A percentile compares a stretch with the other conserved stretches of the same genome.
Conservation (phyloP, 116 monocot genomes). For the Dioscorea cayenensis region DNA sequence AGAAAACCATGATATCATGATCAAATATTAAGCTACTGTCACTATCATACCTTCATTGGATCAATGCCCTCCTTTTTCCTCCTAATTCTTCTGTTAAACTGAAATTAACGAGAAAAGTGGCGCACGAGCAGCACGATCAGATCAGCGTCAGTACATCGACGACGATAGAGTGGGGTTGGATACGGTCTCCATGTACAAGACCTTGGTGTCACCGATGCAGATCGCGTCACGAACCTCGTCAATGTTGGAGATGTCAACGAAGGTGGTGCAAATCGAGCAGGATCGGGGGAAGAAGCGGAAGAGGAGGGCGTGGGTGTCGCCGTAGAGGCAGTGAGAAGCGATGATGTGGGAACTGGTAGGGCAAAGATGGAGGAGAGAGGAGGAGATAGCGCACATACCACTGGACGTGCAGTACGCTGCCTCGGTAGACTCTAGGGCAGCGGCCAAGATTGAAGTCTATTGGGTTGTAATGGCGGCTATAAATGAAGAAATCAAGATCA, state of each 20-base stretch:
- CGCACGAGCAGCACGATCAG: conserved; percentile 54
- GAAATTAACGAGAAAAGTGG: conserved; percentile 45
- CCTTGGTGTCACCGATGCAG: conserved; percentile 57
- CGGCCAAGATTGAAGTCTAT: conserved; percentile 83
- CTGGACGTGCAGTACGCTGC: conserved; percentile 96
- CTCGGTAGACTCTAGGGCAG: conserved; percentile 80
- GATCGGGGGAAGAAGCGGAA: conserved; percentile 50
- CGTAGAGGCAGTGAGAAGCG: conserved; percentile 80
- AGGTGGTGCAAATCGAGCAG: conserved; percentile 63
- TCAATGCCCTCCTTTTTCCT: conserved; percentile 63
- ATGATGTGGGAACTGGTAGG: conserved; percentile 77
- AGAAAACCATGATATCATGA: neutral
- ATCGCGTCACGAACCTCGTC: conserved; percentile 51
- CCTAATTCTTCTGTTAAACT: conserved; percentile 30
- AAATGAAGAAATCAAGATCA: conserved; percentile 87
- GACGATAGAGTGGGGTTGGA: conserved; percentile 82
- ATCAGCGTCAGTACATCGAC: conserved; percentile 59
- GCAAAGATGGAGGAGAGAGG: conserved; percentile 71
- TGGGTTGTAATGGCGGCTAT: conserved; percentile 96
- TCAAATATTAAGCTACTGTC: neutral
- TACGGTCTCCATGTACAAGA: conserved; percentile 73
- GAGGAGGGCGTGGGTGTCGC: conserved; percentile 83
- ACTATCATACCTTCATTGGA: conserved; percentile 76
- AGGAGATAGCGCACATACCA: conserved; percentile 89
- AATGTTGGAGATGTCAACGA: conserved; percentile 54